Evolutionary conservation across 2,329 filamentous ascomycete species (phyloP).

Genomic region (Colletotrichum eremochloae): DNA sequence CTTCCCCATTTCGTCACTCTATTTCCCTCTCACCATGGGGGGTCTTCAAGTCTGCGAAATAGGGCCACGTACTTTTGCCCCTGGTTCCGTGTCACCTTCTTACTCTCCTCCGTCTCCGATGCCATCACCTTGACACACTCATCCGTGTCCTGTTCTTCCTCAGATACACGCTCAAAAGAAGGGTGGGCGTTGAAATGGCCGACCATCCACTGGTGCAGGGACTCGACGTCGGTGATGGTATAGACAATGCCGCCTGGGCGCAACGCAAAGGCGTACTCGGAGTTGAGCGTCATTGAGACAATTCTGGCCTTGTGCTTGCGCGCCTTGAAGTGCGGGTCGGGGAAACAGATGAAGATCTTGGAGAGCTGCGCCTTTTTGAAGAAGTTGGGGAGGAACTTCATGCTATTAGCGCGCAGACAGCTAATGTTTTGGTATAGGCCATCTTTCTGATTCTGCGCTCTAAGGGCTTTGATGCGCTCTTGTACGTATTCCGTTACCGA

Average conservation of each 20-base stretch:
- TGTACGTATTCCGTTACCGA: conserved; percentile 93
- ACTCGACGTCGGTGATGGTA: conserved; percentile 97
- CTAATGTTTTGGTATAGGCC: conserved; percentile 85
- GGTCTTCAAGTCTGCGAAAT: conserved; percentile 85
- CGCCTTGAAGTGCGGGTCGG: conserved; percentile 97
- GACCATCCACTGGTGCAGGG: conserved; percentile 94
- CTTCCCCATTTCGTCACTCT: neutral
- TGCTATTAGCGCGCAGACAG: conserved; percentile 92
- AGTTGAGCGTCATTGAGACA: conserved; percentile 87
- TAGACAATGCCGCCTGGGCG: conserved; percentile 89
- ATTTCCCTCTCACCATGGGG: conserved; percentile 71
- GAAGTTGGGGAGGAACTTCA: conserved; percentile 99
- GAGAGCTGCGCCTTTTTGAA: conserved; percentile 84
- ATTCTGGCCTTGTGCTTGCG: conserved; percentile 98
- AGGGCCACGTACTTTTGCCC: conserved; percentile 93
- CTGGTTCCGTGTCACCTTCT: conserved; percentile 93
- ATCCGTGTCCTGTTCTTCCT: conserved; percentile 76
- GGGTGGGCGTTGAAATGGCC: conserved; percentile 83
- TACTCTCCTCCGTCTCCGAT: conserved; percentile 93
- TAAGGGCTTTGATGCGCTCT: conserved; percentile 86
- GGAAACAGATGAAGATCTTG: conserved; percentile 98
- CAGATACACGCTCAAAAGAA: conserved; percentile 81
- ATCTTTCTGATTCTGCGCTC: conserved; percentile 70
- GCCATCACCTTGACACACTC: conserved; percentile 81
- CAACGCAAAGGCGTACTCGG: conserved; percentile 92